Percentiles rank a stretch among this genome's conserved stretches.
phyloP scores from a whole-genome alignment of 805 yeast species.

The Hanseniaspora taiwanica region DNA sequence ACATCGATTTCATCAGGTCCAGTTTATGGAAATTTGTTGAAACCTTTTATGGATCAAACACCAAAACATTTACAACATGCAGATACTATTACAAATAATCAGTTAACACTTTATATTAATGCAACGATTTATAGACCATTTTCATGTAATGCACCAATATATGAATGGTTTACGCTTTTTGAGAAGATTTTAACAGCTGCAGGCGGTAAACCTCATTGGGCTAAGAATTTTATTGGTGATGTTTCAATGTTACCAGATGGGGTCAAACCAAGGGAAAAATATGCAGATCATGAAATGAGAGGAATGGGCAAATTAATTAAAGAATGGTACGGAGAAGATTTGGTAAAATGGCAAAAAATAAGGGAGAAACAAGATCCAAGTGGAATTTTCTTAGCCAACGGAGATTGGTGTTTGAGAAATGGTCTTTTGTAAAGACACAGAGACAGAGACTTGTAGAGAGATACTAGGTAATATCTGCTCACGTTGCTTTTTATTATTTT shows the following conservation, averaged over 20 bases:
- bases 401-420: constrained; percentile 70
- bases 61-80: constrained; percentile 47
- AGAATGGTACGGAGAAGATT: constrained; percentile 70
- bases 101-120: constrained; percentile 74
- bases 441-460: too few relatives aligned
- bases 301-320: constrained; percentile 60
- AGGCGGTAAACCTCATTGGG: constrained; percentile 97
- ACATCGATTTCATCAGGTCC: constrained; percentile 55
- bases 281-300: constrained; percentile 56
- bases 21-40: constrained; percentile 66
- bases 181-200: constrained; percentile 65
- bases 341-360: constrained; percentile 44
- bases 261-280: constrained; percentile 26
- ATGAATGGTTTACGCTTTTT: constrained; percentile 71
- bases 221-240: constrained; percentile 77
- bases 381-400: constrained; percentile 66
- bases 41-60: constrained; percentile 73
- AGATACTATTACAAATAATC: constrained; percentile 43
- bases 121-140: constrained; percentile 98
- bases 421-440: constrained; percentile 33
- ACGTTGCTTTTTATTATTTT: neutral
- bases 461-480: too few relatives aligned
- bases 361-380: constrained; percentile 66
- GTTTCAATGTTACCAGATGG: constrained; percentile 22
- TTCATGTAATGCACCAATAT: constrained; percentile 54